Conservation (phyloP, 371 early-diverging fungal species). For the Mortierella sp. region DNA sequence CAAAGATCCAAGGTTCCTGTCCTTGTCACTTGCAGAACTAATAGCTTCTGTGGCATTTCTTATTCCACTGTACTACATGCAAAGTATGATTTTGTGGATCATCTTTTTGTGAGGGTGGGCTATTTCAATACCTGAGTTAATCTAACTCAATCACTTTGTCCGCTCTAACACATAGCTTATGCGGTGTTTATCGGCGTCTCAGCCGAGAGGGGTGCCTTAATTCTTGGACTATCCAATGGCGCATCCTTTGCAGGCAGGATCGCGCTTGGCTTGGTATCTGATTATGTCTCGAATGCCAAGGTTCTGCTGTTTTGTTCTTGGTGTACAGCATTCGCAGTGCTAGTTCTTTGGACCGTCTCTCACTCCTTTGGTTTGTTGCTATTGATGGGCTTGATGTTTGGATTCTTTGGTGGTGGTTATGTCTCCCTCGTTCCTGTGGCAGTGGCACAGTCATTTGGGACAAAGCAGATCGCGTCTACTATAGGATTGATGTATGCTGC, state of each 20-base stretch:
- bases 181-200: slow-evolving; percentile 48
- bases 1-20: slow-evolving; percentile 45
- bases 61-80: slow-evolving; percentile 52
- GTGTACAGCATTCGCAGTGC: slow-evolving; percentile 40
- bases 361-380: slow-evolving; percentile 25
- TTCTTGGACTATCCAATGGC: slow-evolving; percentile 47
- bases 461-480: slow-evolving; percentile 44
- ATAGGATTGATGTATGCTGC: slow-evolving; percentile 48
- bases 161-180: slow-evolving; percentile 19
- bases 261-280: slow-evolving; percentile 32
- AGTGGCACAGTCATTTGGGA: slow-evolving; percentile 46
- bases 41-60: slow-evolving; percentile 39
- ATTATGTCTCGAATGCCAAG: slow-evolving; percentile 37
- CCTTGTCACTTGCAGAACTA: slow-evolving; percentile 40
- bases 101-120: neutral
- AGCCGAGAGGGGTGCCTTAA: slow-evolving; percentile 34
- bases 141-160: neutral
- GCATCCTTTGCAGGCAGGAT: slow-evolving; percentile 48
- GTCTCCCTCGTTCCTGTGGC: slow-evolving; percentile 48
- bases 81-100: slow-evolving; percentile 21
- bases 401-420: slow-evolving; percentile 46
- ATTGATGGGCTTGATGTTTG: slow-evolving; percentile 32
- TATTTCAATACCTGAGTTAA: neutral
- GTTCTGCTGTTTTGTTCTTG: slow-evolving; percentile 44
- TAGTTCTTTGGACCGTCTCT: slow-evolving; percentile 47